Conservation (phyloP, 176 grass and related monocot genomes). For the Oryza meridionalis region DNA sequence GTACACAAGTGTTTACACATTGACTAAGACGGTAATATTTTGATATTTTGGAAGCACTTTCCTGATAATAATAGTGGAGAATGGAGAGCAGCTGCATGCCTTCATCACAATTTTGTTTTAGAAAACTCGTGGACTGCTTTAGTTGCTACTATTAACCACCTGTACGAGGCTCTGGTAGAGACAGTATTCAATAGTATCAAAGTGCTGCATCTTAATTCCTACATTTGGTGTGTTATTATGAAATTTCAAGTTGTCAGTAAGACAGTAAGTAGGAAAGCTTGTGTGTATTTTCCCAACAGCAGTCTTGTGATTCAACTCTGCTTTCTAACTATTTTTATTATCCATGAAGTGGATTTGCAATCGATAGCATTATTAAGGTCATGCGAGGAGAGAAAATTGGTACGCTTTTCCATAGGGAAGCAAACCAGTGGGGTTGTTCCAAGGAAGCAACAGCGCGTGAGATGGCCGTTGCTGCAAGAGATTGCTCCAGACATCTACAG, state of each 20-base stretch:
- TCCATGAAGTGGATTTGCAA: conserved; percentile 80
- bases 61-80: neutral
- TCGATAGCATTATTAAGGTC: conserved; percentile 81
- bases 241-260: neutral
- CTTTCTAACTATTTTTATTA: conserved; percentile 37
- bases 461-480: conserved; percentile 93
- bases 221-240: neutral
- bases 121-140: neutral
- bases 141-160: neutral
- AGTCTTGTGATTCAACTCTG: neutral
- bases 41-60: neutral
- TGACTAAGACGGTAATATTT: neutral
- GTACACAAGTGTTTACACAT: conserved; percentile 9
- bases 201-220: neutral
- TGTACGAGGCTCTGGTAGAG: neutral
- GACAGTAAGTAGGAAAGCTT: conserved; percentile 2
- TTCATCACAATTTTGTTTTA: neutral
- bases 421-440: conserved; percentile 56
- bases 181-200: neutral
- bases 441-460: conserved; percentile 61
- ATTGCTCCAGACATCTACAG: conserved; percentile 81
- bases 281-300: neutral
- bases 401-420: conserved; percentile 86
- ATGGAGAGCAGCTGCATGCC: neutral
- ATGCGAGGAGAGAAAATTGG: conserved; percentile 88